Evolutionary conservation across 2,329 filamentous ascomycete genomes (phyloP).

Genomic region (Cladobotryum protrusum): DNA sequence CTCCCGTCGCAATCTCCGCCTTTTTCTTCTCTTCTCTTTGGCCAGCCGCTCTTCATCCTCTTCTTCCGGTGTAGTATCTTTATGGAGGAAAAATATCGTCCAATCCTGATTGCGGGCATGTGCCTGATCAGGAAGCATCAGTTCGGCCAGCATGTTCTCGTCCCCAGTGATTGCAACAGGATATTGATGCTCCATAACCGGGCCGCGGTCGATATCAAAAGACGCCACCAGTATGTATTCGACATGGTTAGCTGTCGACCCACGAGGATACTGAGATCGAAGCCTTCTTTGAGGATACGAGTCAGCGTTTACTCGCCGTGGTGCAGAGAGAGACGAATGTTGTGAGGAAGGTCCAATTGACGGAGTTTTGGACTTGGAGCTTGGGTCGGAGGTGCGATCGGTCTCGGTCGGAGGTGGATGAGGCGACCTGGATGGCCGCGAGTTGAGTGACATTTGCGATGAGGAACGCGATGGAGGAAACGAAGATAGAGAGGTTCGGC

Average conservation of each 20-base stretch:
- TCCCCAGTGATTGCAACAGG: slow-evolving; percentile 92
- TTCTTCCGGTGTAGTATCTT: slow-evolving; percentile 79
- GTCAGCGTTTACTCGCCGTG: slow-evolving; percentile 45
- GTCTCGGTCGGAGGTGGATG: slow-evolving; percentile 45
- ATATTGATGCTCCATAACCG: slow-evolving; percentile 98
- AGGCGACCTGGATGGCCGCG: slow-evolving; percentile 50
- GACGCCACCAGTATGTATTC: slow-evolving; percentile 97
- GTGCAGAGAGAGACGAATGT: slow-evolving; percentile 52
- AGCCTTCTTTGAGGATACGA: slow-evolving; percentile 49
- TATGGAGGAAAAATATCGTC: slow-evolving; percentile 99
- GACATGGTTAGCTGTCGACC: slow-evolving; percentile 81
- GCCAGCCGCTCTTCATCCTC: slow-evolving; percentile 64
- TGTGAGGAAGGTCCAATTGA: slow-evolving; percentile 56
- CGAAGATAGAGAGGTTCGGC: slow-evolving; percentile 56
- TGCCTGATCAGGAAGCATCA: slow-evolving; percentile 96
- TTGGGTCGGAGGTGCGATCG: slow-evolving; percentile 53
- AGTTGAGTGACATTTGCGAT: slow-evolving; percentile 51
- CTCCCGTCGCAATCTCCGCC: slow-evolving; percentile 47
- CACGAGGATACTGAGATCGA: slow-evolving; percentile 70
- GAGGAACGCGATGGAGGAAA: slow-evolving; percentile 54
- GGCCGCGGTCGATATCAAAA: slow-evolving; percentile 93
- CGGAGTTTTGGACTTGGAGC: slow-evolving; percentile 53
- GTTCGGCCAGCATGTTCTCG: slow-evolving; percentile 94
- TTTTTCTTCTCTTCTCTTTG: slow-evolving; percentile 46
- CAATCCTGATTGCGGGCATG: slow-evolving; percentile 94